These are phyloP conservation scores for Kregervanrija pseudodelftensis DNA, from an alignment of 805 yeast genomes.

Conservation along the genomic window DNA sequence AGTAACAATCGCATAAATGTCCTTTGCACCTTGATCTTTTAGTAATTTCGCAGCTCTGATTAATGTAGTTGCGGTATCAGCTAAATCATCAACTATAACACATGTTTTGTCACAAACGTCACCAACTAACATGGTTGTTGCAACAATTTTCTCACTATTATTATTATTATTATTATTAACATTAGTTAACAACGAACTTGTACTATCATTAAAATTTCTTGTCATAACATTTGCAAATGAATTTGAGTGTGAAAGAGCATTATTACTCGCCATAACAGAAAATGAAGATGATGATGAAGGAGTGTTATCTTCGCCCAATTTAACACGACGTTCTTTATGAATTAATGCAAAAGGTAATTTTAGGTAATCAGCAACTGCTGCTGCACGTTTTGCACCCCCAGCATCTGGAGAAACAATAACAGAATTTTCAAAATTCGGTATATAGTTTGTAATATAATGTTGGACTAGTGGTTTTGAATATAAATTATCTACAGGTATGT, in stretches of 20 bases:
- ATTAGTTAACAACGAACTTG: neutral
- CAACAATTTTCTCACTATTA: constrained; percentile 31
- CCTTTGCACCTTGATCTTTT: constrained; percentile 87
- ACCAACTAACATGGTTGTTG: constrained; percentile 94
- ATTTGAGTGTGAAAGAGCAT: neutral
- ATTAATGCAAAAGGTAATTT: constrained; percentile 89
- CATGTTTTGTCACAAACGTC: constrained; percentile 83
- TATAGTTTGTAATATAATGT: constrained; percentile 68
- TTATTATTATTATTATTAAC: neutral
- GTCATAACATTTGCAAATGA: neutral
- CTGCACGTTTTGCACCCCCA: constrained; percentile 98
- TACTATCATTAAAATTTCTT: neutral
- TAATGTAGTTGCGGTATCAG: constrained; percentile 89
- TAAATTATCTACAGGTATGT: constrained; percentile 91
- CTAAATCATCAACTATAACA: constrained; percentile 87
- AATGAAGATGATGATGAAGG: neutral
- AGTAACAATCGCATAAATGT: constrained; percentile 81
- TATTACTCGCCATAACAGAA: constrained; percentile 9
- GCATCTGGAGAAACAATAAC: constrained; percentile 97
- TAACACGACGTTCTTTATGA: constrained; percentile 76
- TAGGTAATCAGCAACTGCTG: constrained; percentile 84
- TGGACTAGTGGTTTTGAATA: constrained; percentile 84
- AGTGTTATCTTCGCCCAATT: constrained; percentile 13
- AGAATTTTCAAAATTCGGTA: constrained; percentile 76
- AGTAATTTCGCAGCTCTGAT: constrained; percentile 86